Percentiles rank a stretch among this genome's conserved stretches.
These are phyloP conservation scores for Glycine latifolia DNA, from an alignment of 306 rosid species.

Conservation along the genomic window DNA sequence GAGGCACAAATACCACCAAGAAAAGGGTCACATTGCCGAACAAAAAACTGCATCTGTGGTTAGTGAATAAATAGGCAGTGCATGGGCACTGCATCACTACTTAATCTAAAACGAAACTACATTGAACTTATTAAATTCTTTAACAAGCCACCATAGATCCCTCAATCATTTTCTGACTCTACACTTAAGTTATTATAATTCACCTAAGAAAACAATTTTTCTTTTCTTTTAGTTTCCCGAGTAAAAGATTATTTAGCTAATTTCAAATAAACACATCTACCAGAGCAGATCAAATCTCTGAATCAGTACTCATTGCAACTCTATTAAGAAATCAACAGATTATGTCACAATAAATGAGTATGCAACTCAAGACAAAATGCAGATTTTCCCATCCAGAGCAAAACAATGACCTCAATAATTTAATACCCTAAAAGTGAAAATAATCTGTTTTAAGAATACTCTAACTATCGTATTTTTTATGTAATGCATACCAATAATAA, in stretches of 20 bases:
- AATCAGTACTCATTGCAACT: conserved; percentile 37
- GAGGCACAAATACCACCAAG: conserved; percentile 99
- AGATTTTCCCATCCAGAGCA: conserved; percentile 53
- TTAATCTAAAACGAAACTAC: conserved; percentile 75
- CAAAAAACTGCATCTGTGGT: conserved; percentile 97
- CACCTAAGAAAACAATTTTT: conserved; percentile 32
- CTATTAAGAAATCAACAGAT: conserved; percentile 43
- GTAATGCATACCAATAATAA: conserved; percentile 85
- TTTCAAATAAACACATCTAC: conserved; percentile 40
- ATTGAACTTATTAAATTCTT: conserved; percentile 58
- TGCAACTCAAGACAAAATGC: conserved; percentile 47
- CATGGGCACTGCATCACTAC: conserved; percentile 88
- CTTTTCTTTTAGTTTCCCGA: conserved; percentile 30
- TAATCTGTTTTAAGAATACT: conserved; percentile 32
- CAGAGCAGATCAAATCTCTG: conserved; percentile 37
- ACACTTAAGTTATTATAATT: conserved; percentile 39
- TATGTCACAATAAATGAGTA: conserved; percentile 45
- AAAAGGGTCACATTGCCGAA: conserved; percentile 96
- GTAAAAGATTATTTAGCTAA: conserved; percentile 38
- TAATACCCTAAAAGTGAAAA: conserved; percentile 36
- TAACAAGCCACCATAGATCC: conserved; percentile 57
- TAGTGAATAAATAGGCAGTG: conserved; percentile 92
- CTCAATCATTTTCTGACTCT: conserved; percentile 49
- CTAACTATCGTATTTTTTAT: conserved; percentile 35
- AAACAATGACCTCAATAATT: conserved; percentile 44